Base-by-base conservation (phyloP, 164 flowering plant species). In the Sedum album region DNA sequence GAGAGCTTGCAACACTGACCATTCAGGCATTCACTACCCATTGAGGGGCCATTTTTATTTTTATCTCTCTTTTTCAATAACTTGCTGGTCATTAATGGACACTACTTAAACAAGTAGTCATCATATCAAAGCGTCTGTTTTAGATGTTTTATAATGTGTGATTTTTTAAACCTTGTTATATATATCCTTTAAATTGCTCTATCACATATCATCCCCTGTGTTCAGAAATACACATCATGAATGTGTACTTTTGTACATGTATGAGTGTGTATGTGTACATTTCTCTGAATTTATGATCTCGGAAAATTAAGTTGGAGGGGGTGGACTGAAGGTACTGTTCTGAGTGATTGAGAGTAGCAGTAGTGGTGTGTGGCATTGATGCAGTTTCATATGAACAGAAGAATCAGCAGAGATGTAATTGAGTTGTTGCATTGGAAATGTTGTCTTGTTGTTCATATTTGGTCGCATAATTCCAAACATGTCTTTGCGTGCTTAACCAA, bases 341-440 rank as follows among this genome's bases (percentile, higher is more conserved):
- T 49, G 55, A 49, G 26, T 6, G 61, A 55, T 9, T 8, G 61
- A n/a, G 25, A 4, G 49, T 44, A 44, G 30, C 13, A 25, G 61
- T 31, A 25, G 61, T 20, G 26, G 31, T 55, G 61, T 55, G 61
- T 55, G 61, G 61, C 9, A 55, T 23, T 55, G 30, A 23, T 55
- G 61, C 25, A 55, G 61, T 55, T 55, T 55, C 61, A 55, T 55
- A 23, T 55, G 26, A 55, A 23, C 61, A 55, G 57, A 55, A 55
- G 61, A 55, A 55, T 25, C 30, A 55, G 15, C 25, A 23, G 26
- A 55, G 30, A n/a, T 5, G 31, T 55, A 20, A 21, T 3, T 55
- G 30, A 55, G 31, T 55, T 55, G 61, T 55, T 55, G 61, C 61
- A 55, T 55, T 55, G 61, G 25, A 14, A 55, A 23, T 55, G 61